Evolutionary conservation across 495 filamentous ascomycete genomes (phyloP).

Genomic region (Tricharina praecox): DNA sequence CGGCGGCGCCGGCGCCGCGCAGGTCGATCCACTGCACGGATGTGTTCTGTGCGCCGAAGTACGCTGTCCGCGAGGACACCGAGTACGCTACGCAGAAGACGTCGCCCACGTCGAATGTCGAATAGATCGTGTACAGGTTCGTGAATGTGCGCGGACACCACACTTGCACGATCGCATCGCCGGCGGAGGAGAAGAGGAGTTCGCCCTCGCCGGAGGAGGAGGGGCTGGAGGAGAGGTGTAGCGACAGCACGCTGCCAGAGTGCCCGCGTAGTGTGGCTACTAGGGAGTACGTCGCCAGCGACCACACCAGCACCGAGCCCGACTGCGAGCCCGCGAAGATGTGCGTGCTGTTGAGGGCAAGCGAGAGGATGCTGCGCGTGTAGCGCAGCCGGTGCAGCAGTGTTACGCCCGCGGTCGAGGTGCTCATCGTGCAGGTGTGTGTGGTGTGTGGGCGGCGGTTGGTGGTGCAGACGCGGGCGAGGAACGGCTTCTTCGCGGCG

Average conservation of each 20-base stretch:
- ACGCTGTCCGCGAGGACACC: slow-evolving; percentile 55
- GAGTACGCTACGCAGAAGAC: slow-evolving; percentile 88
- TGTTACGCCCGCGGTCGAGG: slow-evolving; percentile 6
- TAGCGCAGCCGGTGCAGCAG: slow-evolving; percentile 54
- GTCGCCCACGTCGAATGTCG: slow-evolving; percentile 85
- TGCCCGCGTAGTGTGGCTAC: slow-evolving; percentile 64
- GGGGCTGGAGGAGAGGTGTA: slow-evolving; percentile 60
- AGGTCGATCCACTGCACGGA: slow-evolving; percentile 57
- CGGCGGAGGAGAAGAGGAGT: slow-evolving; percentile 80
- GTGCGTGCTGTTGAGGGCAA: slow-evolving; percentile 43
- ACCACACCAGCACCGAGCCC: slow-evolving; percentile 88
- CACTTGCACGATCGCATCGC: slow-evolving; percentile 76
- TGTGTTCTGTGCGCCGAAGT: slow-evolving; percentile 87
- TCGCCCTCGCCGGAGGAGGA: no score
- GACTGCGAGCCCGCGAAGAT: slow-evolving; percentile 84
- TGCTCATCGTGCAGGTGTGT: not conserved
- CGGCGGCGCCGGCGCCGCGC: no score
- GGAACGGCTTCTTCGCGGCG: not conserved
- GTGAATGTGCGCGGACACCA: slow-evolving; percentile 46
- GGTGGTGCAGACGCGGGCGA: slow-evolving; percentile 5
- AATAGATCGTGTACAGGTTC: slow-evolving; percentile 77
- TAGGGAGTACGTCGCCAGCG: slow-evolving; percentile 66
- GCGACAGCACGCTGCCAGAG: slow-evolving; percentile 70
- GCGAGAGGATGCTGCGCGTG: slow-evolving; percentile 52
- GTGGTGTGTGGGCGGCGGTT: slow-evolving; percentile 1